A percentile compares a stretch with the other conserved stretches of the same genome.
Conservation (phyloP, 2,329 filamentous ascomycete species). For the Endothia cerciana region DNA sequence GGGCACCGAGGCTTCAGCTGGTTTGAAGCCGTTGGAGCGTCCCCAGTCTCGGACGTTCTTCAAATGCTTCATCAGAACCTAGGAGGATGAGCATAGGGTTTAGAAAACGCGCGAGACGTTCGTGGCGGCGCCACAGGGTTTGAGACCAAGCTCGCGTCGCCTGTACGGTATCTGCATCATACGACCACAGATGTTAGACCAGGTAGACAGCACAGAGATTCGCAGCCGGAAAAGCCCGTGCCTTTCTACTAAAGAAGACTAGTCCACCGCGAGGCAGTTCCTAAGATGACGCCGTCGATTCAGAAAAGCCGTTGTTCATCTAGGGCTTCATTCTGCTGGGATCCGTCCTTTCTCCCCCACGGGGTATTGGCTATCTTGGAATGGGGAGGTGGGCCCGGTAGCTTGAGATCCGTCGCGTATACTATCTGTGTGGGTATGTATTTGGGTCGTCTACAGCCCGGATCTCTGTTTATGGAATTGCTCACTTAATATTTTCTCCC, state of each 20-base stretch:
- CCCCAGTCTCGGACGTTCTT: background rate
- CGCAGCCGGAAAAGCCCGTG: background rate
- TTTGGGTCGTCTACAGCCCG: background rate
- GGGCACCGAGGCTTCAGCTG: background rate
- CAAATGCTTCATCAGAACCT: background rate
- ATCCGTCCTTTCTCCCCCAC: background rate
- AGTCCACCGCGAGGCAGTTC: background rate
- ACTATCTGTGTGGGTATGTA: background rate
- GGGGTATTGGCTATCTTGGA: background rate
- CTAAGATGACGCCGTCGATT: background rate
- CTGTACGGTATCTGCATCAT: background rate
- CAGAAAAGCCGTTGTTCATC: conserved; percentile 6
- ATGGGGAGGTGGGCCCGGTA: background rate
- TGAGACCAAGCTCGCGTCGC: background rate
- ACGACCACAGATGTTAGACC: background rate
- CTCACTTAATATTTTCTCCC: background rate
- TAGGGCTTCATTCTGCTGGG: background rate
- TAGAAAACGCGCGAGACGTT: background rate
- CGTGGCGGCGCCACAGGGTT: background rate
- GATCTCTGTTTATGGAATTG: background rate
- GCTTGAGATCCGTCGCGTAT: background rate
- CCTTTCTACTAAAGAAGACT: background rate
- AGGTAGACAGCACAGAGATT: background rate
- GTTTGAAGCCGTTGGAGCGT: background rate
- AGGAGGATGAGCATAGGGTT: background rate